Evolutionary conservation across 805 yeast species (phyloP).

Genomic region (Cyberlindnera saturnus): DNA sequence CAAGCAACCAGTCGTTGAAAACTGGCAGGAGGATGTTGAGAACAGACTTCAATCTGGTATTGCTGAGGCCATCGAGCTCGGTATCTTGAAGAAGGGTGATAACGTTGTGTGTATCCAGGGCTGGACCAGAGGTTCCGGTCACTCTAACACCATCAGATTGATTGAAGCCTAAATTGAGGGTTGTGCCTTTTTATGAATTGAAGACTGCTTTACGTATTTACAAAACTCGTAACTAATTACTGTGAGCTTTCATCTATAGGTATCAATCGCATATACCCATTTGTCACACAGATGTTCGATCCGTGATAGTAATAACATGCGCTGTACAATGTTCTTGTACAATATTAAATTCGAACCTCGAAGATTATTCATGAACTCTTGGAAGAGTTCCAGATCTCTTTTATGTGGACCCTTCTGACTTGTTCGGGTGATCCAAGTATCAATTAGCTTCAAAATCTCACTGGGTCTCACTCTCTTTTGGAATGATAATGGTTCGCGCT

Average conservation of each 20-base stretch:
- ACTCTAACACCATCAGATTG: constrained; percentile 97
- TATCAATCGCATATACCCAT: constrained; percentile 7
- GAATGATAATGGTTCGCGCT: constrained; percentile 19
- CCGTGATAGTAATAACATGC: constrained; percentile 10
- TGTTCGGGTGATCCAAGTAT: constrained; percentile 33
- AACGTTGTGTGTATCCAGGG: constrained; percentile 94
- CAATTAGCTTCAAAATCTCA: constrained; percentile 29
- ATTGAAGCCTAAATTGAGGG: constrained; percentile 51
- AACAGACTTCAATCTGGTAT: constrained; percentile 90
- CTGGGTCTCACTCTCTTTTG: constrained; percentile 28
- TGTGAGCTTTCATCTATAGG: neutral
- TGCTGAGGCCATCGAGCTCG: constrained; percentile 79
- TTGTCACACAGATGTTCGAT: constrained; percentile 4
- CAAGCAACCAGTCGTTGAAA: constrained; percentile 47
- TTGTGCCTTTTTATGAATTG: neutral
- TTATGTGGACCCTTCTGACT: constrained; percentile 31
- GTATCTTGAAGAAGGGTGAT: constrained; percentile 83
- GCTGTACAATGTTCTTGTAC: constrained; percentile 7
- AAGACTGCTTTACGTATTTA: neutral
- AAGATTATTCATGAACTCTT: constrained; percentile 27
- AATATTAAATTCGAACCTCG: constrained; percentile 22
- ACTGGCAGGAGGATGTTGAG: constrained; percentile 98
- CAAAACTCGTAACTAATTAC: neutral
- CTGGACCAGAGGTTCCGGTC: constrained; percentile 97
- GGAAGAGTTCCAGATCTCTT: constrained; percentile 34